A percentile compares a stretch with the other conserved stretches of the same genome.
These are phyloP conservation scores for Amesomyces nigricolor DNA, from an alignment of 2,329 filamentous ascomycete species.

Conservation along the genomic window DNA sequence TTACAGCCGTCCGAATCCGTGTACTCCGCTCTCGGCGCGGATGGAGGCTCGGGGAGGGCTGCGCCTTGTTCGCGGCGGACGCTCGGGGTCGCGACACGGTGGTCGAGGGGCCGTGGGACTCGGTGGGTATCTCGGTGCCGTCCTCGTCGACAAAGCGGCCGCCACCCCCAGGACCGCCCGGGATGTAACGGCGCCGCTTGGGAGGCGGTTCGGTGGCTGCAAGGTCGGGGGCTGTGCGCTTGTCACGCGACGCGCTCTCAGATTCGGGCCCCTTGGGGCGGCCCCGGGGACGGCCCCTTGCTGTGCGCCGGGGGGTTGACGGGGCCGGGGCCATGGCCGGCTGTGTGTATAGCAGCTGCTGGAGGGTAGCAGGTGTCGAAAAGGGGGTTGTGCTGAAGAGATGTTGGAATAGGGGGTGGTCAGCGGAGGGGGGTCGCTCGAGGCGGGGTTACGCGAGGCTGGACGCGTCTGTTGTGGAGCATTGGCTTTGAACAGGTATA, in stretches of 20 bases:
- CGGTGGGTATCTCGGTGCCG: constrained; percentile 53
- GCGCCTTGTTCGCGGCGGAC: constrained; percentile 44
- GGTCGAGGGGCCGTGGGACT: constrained; percentile 44
- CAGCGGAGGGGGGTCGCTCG: constrained; percentile 17
- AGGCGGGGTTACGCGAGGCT: constrained; percentile 21
- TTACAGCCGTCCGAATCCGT: constrained; percentile 49
- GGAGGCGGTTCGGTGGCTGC: constrained; percentile 54
- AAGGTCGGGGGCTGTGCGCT: constrained; percentile 26
- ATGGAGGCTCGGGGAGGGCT: constrained; percentile 41
- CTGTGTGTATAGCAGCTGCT: background rate
- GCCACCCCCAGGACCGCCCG: constrained; percentile 79
- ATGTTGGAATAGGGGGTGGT: constrained; percentile 11
- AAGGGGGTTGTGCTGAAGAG: background rate
- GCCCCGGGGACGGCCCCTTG: constrained; percentile 42
- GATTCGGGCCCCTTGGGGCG: constrained; percentile 35
- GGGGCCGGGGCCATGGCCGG: constrained; percentile 31
- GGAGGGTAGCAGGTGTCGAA: background rate
- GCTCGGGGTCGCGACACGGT: constrained; percentile 47
- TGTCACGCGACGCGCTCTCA: constrained; percentile 32
- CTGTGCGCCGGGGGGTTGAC: constrained; percentile 37
- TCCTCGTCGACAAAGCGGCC: constrained; percentile 76
- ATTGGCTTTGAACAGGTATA: constrained; percentile 13
- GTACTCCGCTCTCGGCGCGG: constrained; percentile 54
- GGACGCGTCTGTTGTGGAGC: constrained; percentile 10
- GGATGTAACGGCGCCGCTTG: constrained; percentile 73